Base-by-base conservation (phyloP, 306 rosid genomes). In the Citrullus mucosospermus region DNA sequence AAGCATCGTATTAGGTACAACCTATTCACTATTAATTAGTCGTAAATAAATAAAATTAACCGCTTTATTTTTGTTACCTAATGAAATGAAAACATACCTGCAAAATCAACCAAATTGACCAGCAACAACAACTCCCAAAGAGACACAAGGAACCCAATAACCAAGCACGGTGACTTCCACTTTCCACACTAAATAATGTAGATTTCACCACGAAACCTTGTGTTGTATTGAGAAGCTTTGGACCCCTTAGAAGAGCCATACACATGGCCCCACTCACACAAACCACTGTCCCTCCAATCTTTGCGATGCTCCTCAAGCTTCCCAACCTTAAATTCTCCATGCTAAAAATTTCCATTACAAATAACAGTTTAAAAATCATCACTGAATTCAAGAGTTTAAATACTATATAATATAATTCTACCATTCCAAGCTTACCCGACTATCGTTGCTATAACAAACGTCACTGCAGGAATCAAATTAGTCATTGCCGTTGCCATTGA, bases 201-300 rank as follows among this genome's bases (percentile, higher is more conserved):
- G 86, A 81, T 34, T 53, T 82, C 22, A 83, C 55, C 57, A 83
- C 84, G 57, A 83, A 70, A 5, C 12, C 38, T 41, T 81, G 74
- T 41, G 82, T 79, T 62, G 79, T 46, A 73, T 88, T 80, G 39
- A 92, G 60, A 61, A 90, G 82, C 81, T 89, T 89, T 16, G 88
- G 88, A 44, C 97, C 97, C 79, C 91, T 89, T 2, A 90, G 48
- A 41, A 90, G 63, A 9, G 96, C 92, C 88, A 92, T 89, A 77
- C 78, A 81, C 75, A 92, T 80, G 10, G 97, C 91, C 74, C 96
- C 97, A 73, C 87, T 50, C 1, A 90, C 96, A 8, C 96, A 92
- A 60, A 86, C 22, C 55, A 80, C 11, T 43, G 93, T 90, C 56
- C 97, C 97, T 41, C 86, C 6, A 48, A 92, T 85, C 76, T 88